These are phyloP conservation scores for Epichloe bromicola DNA, from an alignment of 2,329 filamentous ascomycete genomes.

Conservation along the genomic window DNA sequence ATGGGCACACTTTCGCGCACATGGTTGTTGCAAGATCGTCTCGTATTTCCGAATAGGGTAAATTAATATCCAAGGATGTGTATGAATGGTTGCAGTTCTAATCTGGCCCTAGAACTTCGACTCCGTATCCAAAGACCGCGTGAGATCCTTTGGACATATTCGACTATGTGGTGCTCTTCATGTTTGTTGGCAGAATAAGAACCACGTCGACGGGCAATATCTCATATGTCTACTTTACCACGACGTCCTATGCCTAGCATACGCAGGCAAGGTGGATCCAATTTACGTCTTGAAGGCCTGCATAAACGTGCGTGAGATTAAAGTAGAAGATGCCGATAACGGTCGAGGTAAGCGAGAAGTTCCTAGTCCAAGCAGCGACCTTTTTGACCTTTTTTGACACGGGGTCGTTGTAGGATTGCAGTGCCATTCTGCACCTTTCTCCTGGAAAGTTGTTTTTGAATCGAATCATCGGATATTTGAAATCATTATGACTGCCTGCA, in stretches of 20 bases:
- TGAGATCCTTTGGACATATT: conserved; percentile 69
- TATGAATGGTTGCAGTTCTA: not conserved
- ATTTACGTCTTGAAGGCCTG: conserved; percentile 64
- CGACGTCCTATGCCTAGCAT: conserved; percentile 65
- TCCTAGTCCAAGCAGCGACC: not conserved
- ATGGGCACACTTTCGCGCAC: conserved; percentile 66
- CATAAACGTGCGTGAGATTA: conserved; percentile 52
- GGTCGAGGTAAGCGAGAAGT: conserved; percentile 44
- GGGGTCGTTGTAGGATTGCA: conserved; percentile 50
- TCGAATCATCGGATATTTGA: conserved; percentile 66
- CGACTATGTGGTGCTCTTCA: conserved; percentile 73
- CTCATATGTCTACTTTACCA: conserved; percentile 78
- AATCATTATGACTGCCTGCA: conserved; percentile 77
- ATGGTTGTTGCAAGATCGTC: conserved; percentile 70
- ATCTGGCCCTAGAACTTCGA: conserved; percentile 29
- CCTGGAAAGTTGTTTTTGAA: conserved; percentile 87
- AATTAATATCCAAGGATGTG: conserved; percentile 10
- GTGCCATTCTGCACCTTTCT: conserved; percentile 74
- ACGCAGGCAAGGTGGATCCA: conserved; percentile 47
- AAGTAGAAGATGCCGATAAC: conserved; percentile 61
- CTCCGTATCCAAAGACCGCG: conserved; percentile 46
- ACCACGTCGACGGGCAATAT: conserved; percentile 61
- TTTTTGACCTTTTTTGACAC: not conserved
- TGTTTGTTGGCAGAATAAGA: conserved; percentile 64
- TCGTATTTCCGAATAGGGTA: conserved; percentile 63